Evolutionary conservation across 2,329 filamentous ascomycete genomes (phyloP), one percentile per base, ranked within the genome.

Genomic region (Bipolaris gigantea): DNA sequence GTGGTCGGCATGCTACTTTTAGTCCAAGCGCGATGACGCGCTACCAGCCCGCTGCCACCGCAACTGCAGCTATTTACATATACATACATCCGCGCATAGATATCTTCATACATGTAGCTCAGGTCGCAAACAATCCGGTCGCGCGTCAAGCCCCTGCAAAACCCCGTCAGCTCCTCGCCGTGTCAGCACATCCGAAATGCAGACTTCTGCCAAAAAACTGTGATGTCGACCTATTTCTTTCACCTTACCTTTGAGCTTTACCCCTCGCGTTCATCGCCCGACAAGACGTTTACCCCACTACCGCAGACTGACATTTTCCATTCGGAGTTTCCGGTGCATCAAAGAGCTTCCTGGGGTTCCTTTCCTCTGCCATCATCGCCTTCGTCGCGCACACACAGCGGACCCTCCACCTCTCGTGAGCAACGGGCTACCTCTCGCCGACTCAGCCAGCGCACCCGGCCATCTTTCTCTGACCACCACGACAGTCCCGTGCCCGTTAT

Each of bases 141-240:
- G 9, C 45, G 34, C 25, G 27, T 49, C n/a, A 25, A 30, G 30
- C 36, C 21, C 8, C 11, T 19, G 30, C n/a, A 42, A 25, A 35
- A 19, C 21, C 19, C 5, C 46, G 8, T 21, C 44, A 35, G 18
- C 33, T 15, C 23, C 15, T 25, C 23, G 30, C 33, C 16, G 11
- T 15, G 11, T 30, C 13, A 32, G 30, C 32, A 51, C 25, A 49
- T 16, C 53, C 55, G 54, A 59, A n/a, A 68, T 69, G 64, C 49
- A 39, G 33, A 30, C 36, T 19, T 30, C n/a, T 5, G 2, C 13
- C 21, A 48, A 19, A 13, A 36, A 21, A 18, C 54, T 60, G 65
- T 77, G 61, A 85, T 85, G 83, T 81, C 81, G 70, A 80, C 81
- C 46, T 86, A 85, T 71, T 86, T 86, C 71, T 88, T 85, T 66